phyloP scores from a whole-genome alignment of 805 yeast species.

The Pichia cabralensis region DNA sequence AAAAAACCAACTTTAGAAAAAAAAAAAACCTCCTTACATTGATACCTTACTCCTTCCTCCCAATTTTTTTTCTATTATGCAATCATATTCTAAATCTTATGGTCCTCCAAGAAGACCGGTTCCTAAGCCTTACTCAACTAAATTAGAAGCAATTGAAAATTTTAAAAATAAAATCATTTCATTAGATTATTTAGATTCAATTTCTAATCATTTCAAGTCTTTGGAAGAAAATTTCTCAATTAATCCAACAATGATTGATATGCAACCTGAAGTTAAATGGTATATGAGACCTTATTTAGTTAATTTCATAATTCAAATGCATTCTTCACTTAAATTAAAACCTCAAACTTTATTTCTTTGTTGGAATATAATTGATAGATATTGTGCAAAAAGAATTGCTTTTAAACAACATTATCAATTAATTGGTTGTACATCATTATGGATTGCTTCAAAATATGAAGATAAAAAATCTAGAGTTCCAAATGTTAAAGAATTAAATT shows the following conservation, averaged over 20 bases:
- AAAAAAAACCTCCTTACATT: no score
- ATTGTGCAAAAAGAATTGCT: constrained; percentile 80
- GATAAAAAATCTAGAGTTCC: constrained; percentile 53
- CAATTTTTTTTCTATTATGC: neutral
- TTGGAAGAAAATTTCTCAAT: constrained; percentile 32
- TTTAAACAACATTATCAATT: constrained; percentile 80
- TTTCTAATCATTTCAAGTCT: constrained; percentile 29
- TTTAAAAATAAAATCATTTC: constrained; percentile 33
- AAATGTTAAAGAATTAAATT: constrained; percentile 40
- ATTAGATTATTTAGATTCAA: constrained; percentile 33
- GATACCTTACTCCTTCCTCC: no score
- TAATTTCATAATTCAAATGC: constrained; percentile 65
- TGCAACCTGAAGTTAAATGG: constrained; percentile 82
- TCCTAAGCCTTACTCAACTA: constrained; percentile 28
- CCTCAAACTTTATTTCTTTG: constrained; percentile 59
- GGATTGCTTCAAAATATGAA: constrained; percentile 83
- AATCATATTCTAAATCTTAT: no score
- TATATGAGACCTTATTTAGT: constrained; percentile 63
- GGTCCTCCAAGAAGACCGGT: constrained; percentile 28
- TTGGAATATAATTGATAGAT: constrained; percentile 77
- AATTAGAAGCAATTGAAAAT: constrained; percentile 38
- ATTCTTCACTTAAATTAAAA: constrained; percentile 50
- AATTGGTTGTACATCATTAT: constrained; percentile 82
- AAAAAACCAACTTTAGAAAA: no score
- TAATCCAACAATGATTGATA: constrained; percentile 51